Evolutionary conservation across 495 filamentous ascomycete species (phyloP).

Genomic region (Talaromyces wortmannii): DNA sequence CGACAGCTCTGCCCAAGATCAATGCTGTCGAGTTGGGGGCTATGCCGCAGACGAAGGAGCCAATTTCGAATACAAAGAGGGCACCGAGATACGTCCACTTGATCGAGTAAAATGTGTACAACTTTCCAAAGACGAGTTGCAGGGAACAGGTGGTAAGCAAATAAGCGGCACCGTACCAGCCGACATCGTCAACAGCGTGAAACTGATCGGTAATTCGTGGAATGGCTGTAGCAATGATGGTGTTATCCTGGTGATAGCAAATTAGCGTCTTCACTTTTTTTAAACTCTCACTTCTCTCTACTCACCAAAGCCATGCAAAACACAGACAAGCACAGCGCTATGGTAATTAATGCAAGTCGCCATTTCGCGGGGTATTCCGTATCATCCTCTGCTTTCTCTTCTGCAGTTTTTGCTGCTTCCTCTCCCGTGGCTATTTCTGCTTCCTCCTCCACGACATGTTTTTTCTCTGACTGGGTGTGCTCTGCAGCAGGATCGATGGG

Average conservation of each 20-base stretch:
- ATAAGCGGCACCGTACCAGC: constrained; percentile 69
- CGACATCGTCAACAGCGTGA: constrained; percentile 66
- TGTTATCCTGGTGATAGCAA: constrained; percentile 46
- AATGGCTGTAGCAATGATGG: constrained; percentile 81
- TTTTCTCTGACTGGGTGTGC: not conserved
- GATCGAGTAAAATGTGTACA: constrained; percentile 74
- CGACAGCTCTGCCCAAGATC: constrained; percentile 79
- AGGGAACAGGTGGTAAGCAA: constrained; percentile 69
- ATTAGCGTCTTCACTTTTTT: not conserved
- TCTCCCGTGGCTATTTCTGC: not conserved
- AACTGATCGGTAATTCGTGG: constrained; percentile 79
- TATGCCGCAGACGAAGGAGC: constrained; percentile 75
- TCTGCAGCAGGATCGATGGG: not conserved
- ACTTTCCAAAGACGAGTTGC: constrained; percentile 66
- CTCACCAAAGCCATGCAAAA: constrained; percentile 58
- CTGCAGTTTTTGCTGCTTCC: not conserved
- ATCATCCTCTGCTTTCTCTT: constrained; percentile 21
- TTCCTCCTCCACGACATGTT: not conserved
- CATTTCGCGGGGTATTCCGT: constrained; percentile 42
- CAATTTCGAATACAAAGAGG: constrained; percentile 74
- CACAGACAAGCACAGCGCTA: constrained; percentile 54
- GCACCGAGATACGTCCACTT: constrained; percentile 68
- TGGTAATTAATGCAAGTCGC: constrained; percentile 49
- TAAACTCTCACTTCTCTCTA: not conserved
- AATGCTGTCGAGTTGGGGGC: constrained; percentile 68